Percentiles rank a stretch among this genome's conserved stretches.
Conservation (phyloP, 257 asterid genomes). For the Ehretia macrophylla region DNA sequence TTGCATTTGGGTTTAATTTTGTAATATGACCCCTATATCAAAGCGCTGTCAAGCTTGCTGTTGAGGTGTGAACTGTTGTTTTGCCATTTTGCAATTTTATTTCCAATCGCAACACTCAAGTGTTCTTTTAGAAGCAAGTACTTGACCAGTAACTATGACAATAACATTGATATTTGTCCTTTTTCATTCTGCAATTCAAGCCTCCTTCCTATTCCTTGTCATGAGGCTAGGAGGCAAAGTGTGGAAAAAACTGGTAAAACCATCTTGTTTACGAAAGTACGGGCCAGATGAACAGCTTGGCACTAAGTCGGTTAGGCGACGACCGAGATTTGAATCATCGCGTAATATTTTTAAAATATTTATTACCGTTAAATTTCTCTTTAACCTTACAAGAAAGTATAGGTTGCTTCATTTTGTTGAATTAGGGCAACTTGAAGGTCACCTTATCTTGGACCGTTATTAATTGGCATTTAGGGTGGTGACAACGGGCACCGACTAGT, state of each 20-base stretch:
- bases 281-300: neutral
- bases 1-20: constrained; percentile 4
- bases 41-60: neutral
- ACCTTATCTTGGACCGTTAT: neutral
- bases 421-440: neutral
- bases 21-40: neutral
- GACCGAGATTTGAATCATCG: too few relatives aligned
- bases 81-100: constrained; percentile 14
- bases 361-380: too few relatives aligned
- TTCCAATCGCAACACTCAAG: constrained; percentile 5
- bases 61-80: constrained; percentile 2
- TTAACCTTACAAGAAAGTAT: too few relatives aligned
- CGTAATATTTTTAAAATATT: too few relatives aligned
- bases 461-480: neutral
- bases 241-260: neutral
- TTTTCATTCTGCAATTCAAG: constrained; percentile 16
- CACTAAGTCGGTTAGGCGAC: too few relatives aligned
- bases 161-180: constrained; percentile 7
- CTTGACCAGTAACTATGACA: neutral
- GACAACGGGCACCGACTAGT: neutral
- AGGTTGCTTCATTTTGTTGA: neutral
- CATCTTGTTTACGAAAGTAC: neutral
- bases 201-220: constrained; percentile 1
- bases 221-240: constrained; percentile 9
- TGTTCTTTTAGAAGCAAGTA: neutral